phyloP scores from a whole-genome alignment of 1,284 basidiomycete genomes.

The Neolentinus lepideus region DNA sequence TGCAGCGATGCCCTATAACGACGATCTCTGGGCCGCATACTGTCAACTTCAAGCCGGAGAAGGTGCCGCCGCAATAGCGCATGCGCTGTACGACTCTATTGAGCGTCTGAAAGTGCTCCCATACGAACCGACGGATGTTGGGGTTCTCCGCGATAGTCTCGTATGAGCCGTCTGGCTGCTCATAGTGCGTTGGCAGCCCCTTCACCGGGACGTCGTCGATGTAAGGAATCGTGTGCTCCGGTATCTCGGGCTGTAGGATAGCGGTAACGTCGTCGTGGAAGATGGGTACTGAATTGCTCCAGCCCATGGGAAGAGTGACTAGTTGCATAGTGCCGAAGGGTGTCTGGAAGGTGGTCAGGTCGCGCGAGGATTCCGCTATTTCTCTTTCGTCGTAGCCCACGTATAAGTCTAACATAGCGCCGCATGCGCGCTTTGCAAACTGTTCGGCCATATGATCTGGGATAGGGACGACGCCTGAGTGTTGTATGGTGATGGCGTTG shows the following conservation, averaged over 20 bases:
- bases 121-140: constrained; percentile 25
- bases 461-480: too few relatives aligned
- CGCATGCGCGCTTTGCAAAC: too few relatives aligned
- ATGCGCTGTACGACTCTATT: constrained; percentile 23
- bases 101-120: constrained; percentile 21
- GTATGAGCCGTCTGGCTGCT: constrained; percentile 10
- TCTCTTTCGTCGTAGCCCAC: too few relatives aligned
- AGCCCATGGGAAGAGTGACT: too few relatives aligned
- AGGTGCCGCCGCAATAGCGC: constrained; percentile 17
- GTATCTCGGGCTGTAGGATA: constrained; percentile 29
- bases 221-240: constrained; percentile 22
- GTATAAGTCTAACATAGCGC: too few relatives aligned
- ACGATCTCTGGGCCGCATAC: constrained; percentile 13
- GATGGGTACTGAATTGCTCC: too few relatives aligned
- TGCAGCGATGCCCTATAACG: constrained; percentile 21
- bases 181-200: constrained; percentile 15
- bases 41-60: constrained; percentile 15
- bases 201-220: constrained; percentile 23
- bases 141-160: constrained; percentile 22
- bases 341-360: too few relatives aligned
- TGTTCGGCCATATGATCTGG: too few relatives aligned
- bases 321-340: too few relatives aligned
- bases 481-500: too few relatives aligned
- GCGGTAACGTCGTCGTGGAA: too few relatives aligned
- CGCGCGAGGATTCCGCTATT: too few relatives aligned